Evolutionary conservation across 306 rosid species (phyloP).

Genomic region (Cucurbita pepo): DNA sequence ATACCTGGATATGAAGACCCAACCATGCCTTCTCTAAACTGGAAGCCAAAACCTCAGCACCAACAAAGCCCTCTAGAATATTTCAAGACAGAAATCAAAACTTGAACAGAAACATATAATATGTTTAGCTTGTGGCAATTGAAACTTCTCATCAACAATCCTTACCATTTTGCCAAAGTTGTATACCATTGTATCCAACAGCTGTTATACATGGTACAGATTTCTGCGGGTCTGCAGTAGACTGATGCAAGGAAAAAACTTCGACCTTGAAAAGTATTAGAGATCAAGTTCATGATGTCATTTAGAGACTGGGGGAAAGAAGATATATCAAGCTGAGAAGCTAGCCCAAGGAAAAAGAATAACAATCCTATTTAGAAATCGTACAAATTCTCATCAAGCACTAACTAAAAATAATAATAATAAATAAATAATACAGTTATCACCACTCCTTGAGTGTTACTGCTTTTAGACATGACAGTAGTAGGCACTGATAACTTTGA

Average conservation of each 20-base stretch:
- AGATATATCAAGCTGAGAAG: not conserved
- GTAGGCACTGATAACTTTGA: not conserved
- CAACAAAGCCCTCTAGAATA: slow-evolving; percentile 26
- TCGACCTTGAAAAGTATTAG: not conserved
- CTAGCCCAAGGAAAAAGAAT: not conserved
- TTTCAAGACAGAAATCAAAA: not conserved
- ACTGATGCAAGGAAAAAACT: slow-evolving; percentile 24
- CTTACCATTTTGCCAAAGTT: slow-evolving; percentile 48
- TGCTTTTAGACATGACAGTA: not conserved
- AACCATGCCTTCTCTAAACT: slow-evolving; percentile 47
- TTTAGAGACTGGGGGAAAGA: not conserved
- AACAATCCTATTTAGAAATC: not conserved
- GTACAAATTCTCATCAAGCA: not conserved
- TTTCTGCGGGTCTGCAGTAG: slow-evolving; percentile 32
- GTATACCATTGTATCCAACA: slow-evolving; percentile 39
- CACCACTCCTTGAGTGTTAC: not conserved
- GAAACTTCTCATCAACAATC: not conserved
- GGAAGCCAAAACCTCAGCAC: slow-evolving; percentile 33
- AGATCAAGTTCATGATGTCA: not conserved
- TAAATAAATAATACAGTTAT: not conserved
- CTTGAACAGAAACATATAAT: not conserved
- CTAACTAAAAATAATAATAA: not conserved
- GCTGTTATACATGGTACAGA: slow-evolving; percentile 33
- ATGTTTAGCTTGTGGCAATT: not conserved
- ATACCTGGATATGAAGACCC: slow-evolving; percentile 41